phyloP scores from a whole-genome alignment of 345 rosid species.

The Eucalyptus marginata region DNA sequence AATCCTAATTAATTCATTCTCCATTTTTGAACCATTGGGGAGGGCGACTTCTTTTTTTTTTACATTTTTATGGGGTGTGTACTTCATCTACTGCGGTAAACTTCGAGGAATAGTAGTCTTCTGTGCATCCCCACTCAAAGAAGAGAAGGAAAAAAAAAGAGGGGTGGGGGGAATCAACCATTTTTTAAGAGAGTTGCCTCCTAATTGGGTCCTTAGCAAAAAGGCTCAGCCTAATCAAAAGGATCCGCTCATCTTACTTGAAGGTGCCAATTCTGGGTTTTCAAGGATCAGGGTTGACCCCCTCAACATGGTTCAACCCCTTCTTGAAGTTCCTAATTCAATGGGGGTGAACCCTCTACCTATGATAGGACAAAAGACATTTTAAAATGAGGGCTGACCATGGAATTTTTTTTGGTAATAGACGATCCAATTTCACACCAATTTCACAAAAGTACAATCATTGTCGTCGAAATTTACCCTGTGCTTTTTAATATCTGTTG shows the following conservation, averaged over 20 bases:
- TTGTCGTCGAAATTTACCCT: not conserved
- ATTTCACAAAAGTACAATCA: not conserved
- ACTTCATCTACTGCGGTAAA: not conserved
- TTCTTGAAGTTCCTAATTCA: not conserved
- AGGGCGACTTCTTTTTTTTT: not conserved
- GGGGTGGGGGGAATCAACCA: not conserved
- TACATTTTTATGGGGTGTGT: not conserved
- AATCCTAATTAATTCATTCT: not conserved
- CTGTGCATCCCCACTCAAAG: not conserved
- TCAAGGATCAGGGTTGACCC: not conserved
- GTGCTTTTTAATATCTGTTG: not conserved
- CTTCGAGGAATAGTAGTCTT: not conserved
- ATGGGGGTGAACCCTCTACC: not conserved
- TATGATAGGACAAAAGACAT: not conserved
- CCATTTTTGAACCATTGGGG: not conserved
- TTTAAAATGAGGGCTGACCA: not conserved
- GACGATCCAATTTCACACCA: not conserved
- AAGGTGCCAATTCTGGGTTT: not conserved
- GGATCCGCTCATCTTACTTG: not conserved
- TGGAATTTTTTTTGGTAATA: not conserved
- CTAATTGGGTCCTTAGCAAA: not conserved
- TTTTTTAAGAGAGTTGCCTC: not conserved
- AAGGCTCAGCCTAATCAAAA: not conserved
- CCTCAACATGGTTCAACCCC: not conserved
- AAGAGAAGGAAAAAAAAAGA: not conserved